Evolutionary conservation across 192 early-diverging fungal genomes (phyloP).

Genomic region (Phlyctochytrium arcticum): DNA sequence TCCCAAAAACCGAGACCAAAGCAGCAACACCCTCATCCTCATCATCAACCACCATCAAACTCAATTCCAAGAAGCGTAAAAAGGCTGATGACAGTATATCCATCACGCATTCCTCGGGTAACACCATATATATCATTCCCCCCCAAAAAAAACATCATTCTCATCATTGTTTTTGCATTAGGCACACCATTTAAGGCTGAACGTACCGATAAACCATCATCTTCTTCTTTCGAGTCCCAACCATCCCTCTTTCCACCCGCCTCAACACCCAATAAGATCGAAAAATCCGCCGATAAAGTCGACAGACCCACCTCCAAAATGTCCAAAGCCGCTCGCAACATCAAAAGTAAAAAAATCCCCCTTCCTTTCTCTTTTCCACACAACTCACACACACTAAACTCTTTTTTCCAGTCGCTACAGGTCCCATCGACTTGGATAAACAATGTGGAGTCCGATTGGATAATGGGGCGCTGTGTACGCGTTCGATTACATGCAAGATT

Average conservation of each 20-base stretch:
- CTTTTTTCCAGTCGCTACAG: too few species aligned
- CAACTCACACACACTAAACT: too few species aligned
- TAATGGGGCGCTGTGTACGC: slow-evolving; percentile 63
- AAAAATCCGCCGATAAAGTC: slow-evolving; percentile 51
- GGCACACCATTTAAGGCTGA: background rate
- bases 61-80: slow-evolving; percentile 22
- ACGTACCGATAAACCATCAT: background rate
- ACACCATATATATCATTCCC: too few species aligned
- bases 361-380: background rate
- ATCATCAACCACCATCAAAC: background rate
- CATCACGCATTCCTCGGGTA: too few species aligned
- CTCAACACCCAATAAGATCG: slow-evolving; percentile 20
- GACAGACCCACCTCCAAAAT: slow-evolving; percentile 18
- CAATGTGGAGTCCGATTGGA: slow-evolving; percentile 80
- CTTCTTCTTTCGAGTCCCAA: background rate
- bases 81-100: background rate
- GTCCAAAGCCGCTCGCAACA: slow-evolving; percentile 33
- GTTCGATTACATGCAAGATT: slow-evolving; percentile 93
- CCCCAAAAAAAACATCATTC: too few species aligned
- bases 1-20: background rate
- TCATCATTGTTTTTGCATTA: too few species aligned
- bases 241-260: background rate
- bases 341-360: background rate
- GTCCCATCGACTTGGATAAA: slow-evolving; percentile 82
- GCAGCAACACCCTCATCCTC: background rate